Evolutionary conservation across 2,329 filamentous ascomycete genomes (phyloP).

Genomic region (Blastomyces emzantsi): DNA sequence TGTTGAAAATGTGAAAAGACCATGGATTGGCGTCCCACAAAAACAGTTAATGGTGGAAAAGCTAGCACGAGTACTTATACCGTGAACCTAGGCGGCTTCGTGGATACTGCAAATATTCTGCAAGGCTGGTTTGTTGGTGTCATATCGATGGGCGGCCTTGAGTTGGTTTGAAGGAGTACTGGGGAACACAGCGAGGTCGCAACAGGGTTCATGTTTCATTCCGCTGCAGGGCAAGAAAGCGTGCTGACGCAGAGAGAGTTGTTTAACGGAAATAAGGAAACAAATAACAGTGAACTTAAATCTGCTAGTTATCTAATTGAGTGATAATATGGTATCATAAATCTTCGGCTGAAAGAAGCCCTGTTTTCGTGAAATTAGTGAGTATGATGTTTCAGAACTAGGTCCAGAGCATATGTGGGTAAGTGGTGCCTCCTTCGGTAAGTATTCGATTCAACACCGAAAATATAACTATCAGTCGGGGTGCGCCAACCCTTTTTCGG

Average conservation of each 20-base stretch:
- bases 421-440: neutral
- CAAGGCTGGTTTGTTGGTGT: neutral
- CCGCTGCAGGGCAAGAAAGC: neutral
- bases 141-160: neutral
- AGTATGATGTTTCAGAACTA: neutral
- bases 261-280: neutral
- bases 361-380: neutral
- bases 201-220: neutral
- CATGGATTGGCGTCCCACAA: too few species aligned
- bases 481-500: neutral
- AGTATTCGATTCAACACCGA: neutral
- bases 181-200: neutral
- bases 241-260: neutral
- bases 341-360: neutral
- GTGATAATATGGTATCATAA: neutral
- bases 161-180: neutral
- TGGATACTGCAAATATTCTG: neutral
- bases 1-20: too few species aligned
- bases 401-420: neutral
- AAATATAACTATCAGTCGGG: neutral
- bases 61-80: too few species aligned
- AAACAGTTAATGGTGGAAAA: too few species aligned
- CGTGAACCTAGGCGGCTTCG: neutral
- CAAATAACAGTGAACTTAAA: neutral
- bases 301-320: neutral